These are phyloP conservation scores for Trichoderma hamatum DNA, from an alignment of 2,329 filamentous ascomycete genomes.

Conservation along the genomic window DNA sequence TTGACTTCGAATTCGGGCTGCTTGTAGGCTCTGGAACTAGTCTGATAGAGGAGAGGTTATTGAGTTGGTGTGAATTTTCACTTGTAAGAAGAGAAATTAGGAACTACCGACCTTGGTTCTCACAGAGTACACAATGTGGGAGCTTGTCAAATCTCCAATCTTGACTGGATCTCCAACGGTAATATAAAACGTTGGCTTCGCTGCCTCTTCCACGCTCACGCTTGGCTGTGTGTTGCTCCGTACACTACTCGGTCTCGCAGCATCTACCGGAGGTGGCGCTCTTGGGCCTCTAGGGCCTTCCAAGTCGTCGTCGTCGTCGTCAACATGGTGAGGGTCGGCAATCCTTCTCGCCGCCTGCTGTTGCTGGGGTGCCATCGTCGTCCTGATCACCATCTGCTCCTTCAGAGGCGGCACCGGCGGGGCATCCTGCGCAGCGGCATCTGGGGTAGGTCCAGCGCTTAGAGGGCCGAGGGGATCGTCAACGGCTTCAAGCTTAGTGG, in stretches of 20 bases:
- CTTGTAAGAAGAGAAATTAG: background rate
- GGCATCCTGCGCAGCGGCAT: slow-evolving; percentile 47
- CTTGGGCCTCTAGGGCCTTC: slow-evolving; percentile 57
- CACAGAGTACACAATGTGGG: slow-evolving; percentile 96
- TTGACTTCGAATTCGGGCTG: slow-evolving; percentile 92
- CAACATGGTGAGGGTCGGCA: slow-evolving; percentile 65
- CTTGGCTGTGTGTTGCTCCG: slow-evolving; percentile 68
- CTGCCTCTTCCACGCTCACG: slow-evolving; percentile 88
- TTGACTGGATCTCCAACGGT: slow-evolving; percentile 96
- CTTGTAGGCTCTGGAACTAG: slow-evolving; percentile 93
- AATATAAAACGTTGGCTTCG: slow-evolving; percentile 89
- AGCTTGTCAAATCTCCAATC: slow-evolving; percentile 93
- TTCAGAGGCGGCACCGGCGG: slow-evolving; percentile 72
- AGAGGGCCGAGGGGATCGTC: slow-evolving; percentile 78
- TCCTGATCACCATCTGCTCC: slow-evolving; percentile 65
- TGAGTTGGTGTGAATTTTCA: background rate
- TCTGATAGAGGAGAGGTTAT: slow-evolving; percentile 53
- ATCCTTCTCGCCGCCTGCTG: slow-evolving; percentile 47
- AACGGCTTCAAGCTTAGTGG: slow-evolving; percentile 76
- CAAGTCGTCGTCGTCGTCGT: slow-evolving; percentile 68
- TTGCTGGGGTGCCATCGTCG: slow-evolving; percentile 54
- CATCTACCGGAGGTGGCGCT: slow-evolving; percentile 66
- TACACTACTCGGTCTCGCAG: slow-evolving; percentile 56
- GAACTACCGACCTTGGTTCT: slow-evolving; percentile 73
- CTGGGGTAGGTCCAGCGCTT: slow-evolving; percentile 62